Conservation (phyloP, 2,329 filamentous ascomycete genomes). For the Setomelanomma holmii region DNA sequence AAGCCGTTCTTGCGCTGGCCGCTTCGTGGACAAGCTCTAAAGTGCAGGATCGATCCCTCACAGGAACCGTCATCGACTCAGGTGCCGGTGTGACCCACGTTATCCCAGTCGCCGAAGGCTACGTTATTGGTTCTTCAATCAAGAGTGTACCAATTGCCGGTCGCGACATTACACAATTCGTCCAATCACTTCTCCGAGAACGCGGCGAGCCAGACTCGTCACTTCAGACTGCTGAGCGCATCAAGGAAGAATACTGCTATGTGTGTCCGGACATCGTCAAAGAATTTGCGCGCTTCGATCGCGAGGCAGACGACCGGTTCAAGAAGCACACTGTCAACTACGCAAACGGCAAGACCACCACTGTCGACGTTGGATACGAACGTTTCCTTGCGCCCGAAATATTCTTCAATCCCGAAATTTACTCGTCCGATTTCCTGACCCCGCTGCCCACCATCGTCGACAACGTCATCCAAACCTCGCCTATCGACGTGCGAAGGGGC, state of each 20-base stretch:
- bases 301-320: slow-evolving; percentile 84
- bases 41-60: slow-evolving; percentile 93
- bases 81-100: slow-evolving; percentile 99
- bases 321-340: slow-evolving; percentile 87
- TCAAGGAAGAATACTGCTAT: slow-evolving; percentile 99
- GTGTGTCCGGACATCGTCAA: slow-evolving; percentile 99
- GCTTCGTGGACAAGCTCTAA: slow-evolving; percentile 99
- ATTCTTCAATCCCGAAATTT: slow-evolving; percentile 99
- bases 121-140: slow-evolving; percentile 98
- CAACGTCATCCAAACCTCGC: slow-evolving; percentile 94
- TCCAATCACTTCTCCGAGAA: slow-evolving; percentile 93
- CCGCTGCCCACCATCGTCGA: slow-evolving; percentile 94
- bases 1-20: slow-evolving; percentile 93
- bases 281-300: slow-evolving; percentile 94
- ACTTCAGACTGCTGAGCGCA: slow-evolving; percentile 94
- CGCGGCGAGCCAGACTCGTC: slow-evolving; percentile 96
- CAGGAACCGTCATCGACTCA: slow-evolving; percentile 97
- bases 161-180: slow-evolving; percentile 98
- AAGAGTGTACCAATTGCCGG: slow-evolving; percentile 98
- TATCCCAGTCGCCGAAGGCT: slow-evolving; percentile 97
- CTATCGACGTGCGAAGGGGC: slow-evolving; percentile 94
- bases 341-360: slow-evolving; percentile 82
- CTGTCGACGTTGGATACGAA: slow-evolving; percentile 95
- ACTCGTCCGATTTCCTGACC: slow-evolving; percentile 97
- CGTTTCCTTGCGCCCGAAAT: slow-evolving; percentile 98